Conservation (phyloP, 2,329 filamentous ascomycete species). For the Apiospora hydei region DNA sequence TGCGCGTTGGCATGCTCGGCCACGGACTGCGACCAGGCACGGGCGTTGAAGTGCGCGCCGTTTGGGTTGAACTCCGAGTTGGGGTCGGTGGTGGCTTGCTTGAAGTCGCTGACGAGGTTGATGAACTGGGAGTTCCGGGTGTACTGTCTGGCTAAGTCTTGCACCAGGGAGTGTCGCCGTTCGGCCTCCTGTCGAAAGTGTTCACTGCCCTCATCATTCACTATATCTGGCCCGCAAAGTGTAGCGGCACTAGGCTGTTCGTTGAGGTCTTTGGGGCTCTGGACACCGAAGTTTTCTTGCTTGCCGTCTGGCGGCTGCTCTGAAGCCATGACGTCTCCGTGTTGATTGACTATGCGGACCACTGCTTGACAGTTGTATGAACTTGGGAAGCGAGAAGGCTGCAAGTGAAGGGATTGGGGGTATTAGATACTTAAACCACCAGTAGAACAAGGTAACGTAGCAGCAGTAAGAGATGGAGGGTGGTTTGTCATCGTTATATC, state of each 20-base stretch:
- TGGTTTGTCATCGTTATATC: neutral
- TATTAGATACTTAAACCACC: neutral
- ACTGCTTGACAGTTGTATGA: neutral
- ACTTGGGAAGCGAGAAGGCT: neutral
- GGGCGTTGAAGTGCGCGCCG: constrained; percentile 60
- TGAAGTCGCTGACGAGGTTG: constrained; percentile 49
- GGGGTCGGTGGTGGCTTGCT: constrained; percentile 42
- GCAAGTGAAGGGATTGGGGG: neutral
- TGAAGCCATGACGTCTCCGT: neutral
- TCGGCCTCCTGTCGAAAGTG: constrained; percentile 47
- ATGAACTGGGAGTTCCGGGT: constrained; percentile 59
- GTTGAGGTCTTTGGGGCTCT: neutral
- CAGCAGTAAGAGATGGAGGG: neutral
- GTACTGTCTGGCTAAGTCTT: constrained; percentile 61
- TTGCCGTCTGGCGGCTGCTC: neutral
- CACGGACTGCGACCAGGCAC: constrained; percentile 67
- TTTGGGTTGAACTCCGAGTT: constrained; percentile 61
- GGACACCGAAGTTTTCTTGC: neutral
- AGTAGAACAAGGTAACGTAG: neutral
- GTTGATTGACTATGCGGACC: too few relatives aligned
- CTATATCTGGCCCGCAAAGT: neutral
- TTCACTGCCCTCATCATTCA: neutral
- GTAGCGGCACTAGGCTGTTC: neutral
- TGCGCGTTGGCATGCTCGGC: constrained; percentile 52
- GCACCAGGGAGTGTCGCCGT: constrained; percentile 60